Conservation (phyloP, 441 rosid genomes). For the Biscutella auriculata region DNA sequence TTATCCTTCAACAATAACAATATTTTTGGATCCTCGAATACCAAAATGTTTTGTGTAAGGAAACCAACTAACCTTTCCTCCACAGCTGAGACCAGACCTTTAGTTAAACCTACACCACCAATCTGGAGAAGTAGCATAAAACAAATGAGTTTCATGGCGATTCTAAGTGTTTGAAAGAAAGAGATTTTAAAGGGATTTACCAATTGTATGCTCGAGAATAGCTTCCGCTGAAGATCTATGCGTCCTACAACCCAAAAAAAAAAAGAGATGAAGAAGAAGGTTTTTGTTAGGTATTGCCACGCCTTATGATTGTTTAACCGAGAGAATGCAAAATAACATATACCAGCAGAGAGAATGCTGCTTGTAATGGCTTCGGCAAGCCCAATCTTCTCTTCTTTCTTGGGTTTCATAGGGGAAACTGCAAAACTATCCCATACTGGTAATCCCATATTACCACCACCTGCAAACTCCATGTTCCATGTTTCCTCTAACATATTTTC, state of each 20-base stretch:
- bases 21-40: background rate
- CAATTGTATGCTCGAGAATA: constrained; percentile 83
- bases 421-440: constrained; percentile 81
- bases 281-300: background rate
- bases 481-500: constrained; percentile 95
- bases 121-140: constrained; percentile 26
- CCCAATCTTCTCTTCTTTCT: constrained; percentile 94
- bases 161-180: background rate
- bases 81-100: constrained; percentile 60
- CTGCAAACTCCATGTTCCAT: constrained; percentile 71
- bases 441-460: constrained; percentile 70
- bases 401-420: constrained; percentile 48
- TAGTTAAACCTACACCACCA: constrained; percentile 89
- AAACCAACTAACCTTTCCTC: constrained; percentile 61
- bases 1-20: background rate
- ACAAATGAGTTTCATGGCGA: background rate
- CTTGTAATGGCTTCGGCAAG: constrained; percentile 87
- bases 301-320: background rate
- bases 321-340: constrained; percentile 12
- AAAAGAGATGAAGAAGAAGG: background rate
- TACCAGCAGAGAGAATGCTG: constrained; percentile 89
- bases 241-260: constrained; percentile 44
- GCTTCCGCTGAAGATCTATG: constrained; percentile 80
- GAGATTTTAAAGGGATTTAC: constrained; percentile 28
- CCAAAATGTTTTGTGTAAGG: constrained; percentile 9